These are phyloP conservation scores for Stephanocyclus meneghinianus DNA, from an alignment of 352 stramenopile genomes.

Conservation along the genomic window DNA sequence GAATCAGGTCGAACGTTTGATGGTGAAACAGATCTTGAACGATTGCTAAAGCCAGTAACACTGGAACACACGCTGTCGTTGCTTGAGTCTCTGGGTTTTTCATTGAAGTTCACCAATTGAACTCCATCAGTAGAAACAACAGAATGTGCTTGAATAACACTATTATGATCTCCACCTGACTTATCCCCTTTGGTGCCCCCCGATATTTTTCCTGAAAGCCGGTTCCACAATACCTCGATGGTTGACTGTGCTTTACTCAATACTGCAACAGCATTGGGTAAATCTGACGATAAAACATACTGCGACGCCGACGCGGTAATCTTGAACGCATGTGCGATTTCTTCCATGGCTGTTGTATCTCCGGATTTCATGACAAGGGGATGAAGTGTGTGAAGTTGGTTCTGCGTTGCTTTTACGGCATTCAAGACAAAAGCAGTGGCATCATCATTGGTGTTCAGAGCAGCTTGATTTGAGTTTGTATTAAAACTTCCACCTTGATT, in stretches of 20 bases:
- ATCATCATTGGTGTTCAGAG: background rate
- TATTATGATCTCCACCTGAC: background rate
- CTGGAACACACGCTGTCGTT: constrained; percentile 5
- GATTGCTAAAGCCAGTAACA: constrained; percentile 1
- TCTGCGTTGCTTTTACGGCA: constrained; percentile 18
- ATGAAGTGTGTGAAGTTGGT: constrained; percentile 23
- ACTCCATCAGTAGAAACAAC: background rate
- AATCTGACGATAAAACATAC: constrained; percentile 18
- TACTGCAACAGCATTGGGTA: constrained; percentile 1
- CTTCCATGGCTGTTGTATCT: constrained; percentile 21
- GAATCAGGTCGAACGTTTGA: background rate
- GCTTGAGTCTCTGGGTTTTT: constrained; percentile 1
- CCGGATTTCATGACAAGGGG: constrained; percentile 13
- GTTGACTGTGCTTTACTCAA: constrained; percentile 21
- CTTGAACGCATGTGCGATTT: constrained; percentile 22
- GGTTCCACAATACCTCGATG: constrained; percentile 8
- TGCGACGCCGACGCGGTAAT: constrained; percentile 23
- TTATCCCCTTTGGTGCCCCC: background rate
- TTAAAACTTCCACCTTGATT: constrained; percentile 2
- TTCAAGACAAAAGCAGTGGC: constrained; percentile 5
- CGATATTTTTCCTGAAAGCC: background rate
- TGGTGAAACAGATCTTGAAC: background rate
- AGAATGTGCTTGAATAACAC: background rate
- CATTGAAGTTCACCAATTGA: background rate
- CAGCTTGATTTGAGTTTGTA: background rate